phyloP scores from a whole-genome alignment of 352 stramenopile genomes.

The Thalassiosira livingstoniorum region DNA sequence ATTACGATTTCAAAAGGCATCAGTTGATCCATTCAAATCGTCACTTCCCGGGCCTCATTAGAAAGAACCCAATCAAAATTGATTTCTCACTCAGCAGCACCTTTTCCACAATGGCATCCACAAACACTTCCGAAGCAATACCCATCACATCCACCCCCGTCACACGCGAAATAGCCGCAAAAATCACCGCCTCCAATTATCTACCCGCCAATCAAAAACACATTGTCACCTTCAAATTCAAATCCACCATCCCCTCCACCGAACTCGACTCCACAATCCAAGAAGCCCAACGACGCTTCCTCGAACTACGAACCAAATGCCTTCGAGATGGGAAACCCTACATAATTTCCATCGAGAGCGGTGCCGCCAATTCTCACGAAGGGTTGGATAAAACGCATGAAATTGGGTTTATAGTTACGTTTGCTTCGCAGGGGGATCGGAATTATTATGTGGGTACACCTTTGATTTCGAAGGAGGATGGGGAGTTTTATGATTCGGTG shows the following conservation, averaged over 20 bases:
- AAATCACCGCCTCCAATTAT: background rate
- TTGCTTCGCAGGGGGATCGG: conserved; percentile 1
- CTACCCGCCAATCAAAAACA: background rate
- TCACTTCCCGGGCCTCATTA: too few species aligned
- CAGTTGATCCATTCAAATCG: too few species aligned
- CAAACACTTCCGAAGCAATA: too few species aligned
- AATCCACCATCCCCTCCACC: background rate
- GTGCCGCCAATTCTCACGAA: background rate
- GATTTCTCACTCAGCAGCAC: too few species aligned
- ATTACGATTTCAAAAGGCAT: too few species aligned
- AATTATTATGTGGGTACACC: conserved; percentile 6
- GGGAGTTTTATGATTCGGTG: background rate
- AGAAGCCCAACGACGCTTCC: background rate
- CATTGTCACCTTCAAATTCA: conserved; percentile 10
- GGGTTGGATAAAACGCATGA: background rate
- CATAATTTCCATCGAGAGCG: background rate
- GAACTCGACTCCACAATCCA: too few species aligned
- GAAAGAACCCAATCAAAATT: too few species aligned
- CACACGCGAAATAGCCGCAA: conserved; percentile 4
- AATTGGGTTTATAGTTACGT: background rate
- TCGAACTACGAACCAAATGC: conserved; percentile 7
- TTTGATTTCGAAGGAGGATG: conserved; percentile 1
- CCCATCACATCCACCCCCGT: too few species aligned
- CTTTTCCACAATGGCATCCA: too few species aligned
- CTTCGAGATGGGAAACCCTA: background rate